Conservation (phyloP, 108 stramenopile species). For the Fragilaria radians region DNA sequence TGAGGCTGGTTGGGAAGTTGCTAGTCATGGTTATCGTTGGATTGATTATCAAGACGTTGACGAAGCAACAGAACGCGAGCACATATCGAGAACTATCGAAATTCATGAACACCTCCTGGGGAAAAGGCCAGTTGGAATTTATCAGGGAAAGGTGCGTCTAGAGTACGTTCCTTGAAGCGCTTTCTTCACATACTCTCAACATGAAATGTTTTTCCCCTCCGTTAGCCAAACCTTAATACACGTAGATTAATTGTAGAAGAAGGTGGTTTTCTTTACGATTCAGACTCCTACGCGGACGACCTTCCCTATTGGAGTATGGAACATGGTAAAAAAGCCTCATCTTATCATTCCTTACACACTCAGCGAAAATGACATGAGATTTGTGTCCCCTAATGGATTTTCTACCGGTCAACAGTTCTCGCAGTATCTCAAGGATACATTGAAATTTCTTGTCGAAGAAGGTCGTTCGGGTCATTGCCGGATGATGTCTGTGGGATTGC, state of each 20-base stretch:
- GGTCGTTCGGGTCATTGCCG: constrained; percentile 76
- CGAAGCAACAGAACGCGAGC: constrained; percentile 77
- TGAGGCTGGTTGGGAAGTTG: constrained; percentile 83
- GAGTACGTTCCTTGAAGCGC: no score
- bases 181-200: no score
- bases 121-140: constrained; percentile 83
- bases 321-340: constrained; percentile 48
- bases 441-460: constrained; percentile 75
- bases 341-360: constrained; percentile 91
- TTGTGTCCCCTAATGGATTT: constrained; percentile 80
- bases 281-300: constrained; percentile 90
- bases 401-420: constrained; percentile 72
- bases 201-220: background rate
- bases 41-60: constrained; percentile 88
- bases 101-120: constrained; percentile 81
- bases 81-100: constrained; percentile 82
- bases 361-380: constrained; percentile 92
- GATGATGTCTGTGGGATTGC: constrained; percentile 93
- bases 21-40: constrained; percentile 91
- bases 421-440: constrained; percentile 70
- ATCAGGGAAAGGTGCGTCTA: constrained; percentile 83
- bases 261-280: constrained; percentile 91
- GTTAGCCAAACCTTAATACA: constrained; percentile 65
- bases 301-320: constrained; percentile 89
- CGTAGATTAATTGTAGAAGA: constrained; percentile 78